Evolutionary conservation across 2,329 filamentous ascomycete genomes (phyloP).

Genomic region (Cadophora sp.): DNA sequence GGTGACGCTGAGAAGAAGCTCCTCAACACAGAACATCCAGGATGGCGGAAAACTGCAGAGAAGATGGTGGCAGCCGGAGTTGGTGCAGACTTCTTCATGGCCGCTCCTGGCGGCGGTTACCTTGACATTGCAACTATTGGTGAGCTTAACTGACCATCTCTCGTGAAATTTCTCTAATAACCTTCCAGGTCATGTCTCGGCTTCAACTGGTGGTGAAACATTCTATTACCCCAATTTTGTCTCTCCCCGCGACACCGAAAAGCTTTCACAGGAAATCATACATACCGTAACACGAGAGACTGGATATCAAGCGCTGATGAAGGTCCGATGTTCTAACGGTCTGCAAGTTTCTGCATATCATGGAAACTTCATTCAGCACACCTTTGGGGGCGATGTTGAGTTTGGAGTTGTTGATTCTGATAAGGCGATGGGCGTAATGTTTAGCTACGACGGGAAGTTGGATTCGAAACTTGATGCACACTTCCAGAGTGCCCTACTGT

Average conservation of each 20-base stretch:
- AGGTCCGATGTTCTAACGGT: constrained; percentile 96
- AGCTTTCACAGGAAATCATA: constrained; percentile 83
- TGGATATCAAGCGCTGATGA: constrained; percentile 96
- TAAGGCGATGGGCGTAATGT: constrained; percentile 89
- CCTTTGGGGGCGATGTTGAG: constrained; percentile 92
- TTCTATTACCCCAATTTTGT: constrained; percentile 99
- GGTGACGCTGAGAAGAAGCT: constrained; percentile 93
- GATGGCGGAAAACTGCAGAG: constrained; percentile 84
- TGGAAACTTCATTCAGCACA: constrained; percentile 95
- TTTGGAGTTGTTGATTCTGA: constrained; percentile 92
- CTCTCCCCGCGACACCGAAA: constrained; percentile 81
- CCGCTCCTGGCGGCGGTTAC: constrained; percentile 87
- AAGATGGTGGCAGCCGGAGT: constrained; percentile 89
- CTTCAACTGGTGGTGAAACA: constrained; percentile 90
- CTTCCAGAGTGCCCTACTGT: constrained; percentile 94
- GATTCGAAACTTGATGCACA: constrained; percentile 96
- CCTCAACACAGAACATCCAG: constrained; percentile 86
- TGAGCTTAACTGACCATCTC: constrained; percentile 49
- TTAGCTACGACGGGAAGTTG: constrained; percentile 96
- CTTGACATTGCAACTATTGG: constrained; percentile 92
- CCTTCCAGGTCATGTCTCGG: constrained; percentile 74
- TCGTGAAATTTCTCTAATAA: constrained; percentile 34
- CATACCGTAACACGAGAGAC: constrained; percentile 90
- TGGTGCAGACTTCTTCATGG: constrained; percentile 93
- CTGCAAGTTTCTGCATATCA: constrained; percentile 94